Evolutionary conservation across 805 yeast species (phyloP).

Genomic region (Pichia heedii): DNA sequence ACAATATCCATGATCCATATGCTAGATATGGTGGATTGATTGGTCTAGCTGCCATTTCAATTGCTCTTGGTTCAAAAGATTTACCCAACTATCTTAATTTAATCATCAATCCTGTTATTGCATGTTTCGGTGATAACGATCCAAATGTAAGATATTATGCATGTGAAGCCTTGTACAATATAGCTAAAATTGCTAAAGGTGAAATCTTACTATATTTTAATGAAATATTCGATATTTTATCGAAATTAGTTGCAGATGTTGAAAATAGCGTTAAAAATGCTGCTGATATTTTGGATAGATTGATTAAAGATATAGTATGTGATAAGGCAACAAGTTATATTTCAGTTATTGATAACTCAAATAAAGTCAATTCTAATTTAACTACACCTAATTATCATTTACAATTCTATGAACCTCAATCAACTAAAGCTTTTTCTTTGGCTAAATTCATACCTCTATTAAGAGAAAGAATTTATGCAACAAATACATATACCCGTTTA

Average conservation of each 20-base stretch:
- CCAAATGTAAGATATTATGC: constrained; percentile 96
- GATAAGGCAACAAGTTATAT: constrained; percentile 88
- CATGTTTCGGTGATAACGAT: constrained; percentile 95
- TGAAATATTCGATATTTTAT: constrained; percentile 88
- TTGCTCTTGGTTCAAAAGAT: constrained; percentile 79
- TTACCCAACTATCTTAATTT: constrained; percentile 77
- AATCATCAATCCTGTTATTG: constrained; percentile 85
- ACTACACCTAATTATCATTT: constrained; percentile 48
- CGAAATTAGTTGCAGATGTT: constrained; percentile 81
- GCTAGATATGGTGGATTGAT: constrained; percentile 94
- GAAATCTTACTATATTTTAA: constrained; percentile 87
- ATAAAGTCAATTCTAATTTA: constrained; percentile 31
- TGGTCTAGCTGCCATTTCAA: constrained; percentile 92
- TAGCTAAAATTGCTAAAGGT: constrained; percentile 94
- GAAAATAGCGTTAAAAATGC: constrained; percentile 92
- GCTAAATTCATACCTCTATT: constrained; percentile 86
- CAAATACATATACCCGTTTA: constrained; percentile 86
- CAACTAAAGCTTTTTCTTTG: constrained; percentile 64
- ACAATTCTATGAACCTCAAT: constrained; percentile 52
- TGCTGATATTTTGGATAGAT: constrained; percentile 83
- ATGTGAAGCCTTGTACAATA: constrained; percentile 90
- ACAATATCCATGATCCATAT: constrained; percentile 76
- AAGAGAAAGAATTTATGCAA: constrained; percentile 82
- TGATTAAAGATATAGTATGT: constrained; percentile 88
- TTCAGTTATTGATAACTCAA: constrained; percentile 41